Evolutionary conservation across 164 flowering plant species (phyloP), one percentile per base, ranked within the genome.

Genomic region (Cinnamomum chago): DNA sequence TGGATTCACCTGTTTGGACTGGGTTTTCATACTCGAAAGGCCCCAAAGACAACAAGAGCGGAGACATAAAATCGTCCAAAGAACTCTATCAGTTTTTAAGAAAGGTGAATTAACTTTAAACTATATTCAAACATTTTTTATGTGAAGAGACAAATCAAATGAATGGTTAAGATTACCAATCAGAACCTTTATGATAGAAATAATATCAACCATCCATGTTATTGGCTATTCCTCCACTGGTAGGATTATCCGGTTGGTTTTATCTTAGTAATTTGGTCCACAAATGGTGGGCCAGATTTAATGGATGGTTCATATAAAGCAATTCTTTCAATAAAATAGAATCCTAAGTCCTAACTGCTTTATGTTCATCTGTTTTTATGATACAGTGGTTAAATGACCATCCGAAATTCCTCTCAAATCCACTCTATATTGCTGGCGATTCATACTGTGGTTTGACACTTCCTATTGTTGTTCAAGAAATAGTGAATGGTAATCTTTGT

Each of bases 371-470:
- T 18, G 4, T 17, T 14, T 14, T 60, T 30, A 9, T 70, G 3
- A 3, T 71, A 76, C 77, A 83, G 85, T 83, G 85, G 85, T 50
- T 81, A 40, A 14, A 25, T 3, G 55, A 51, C 23, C 73, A 80
- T 18, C 78, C 81, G 0, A 62, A 80, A 17, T 80, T 78, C 65
- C 71, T 76, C 27, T 66, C 72, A 3, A 78, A 84, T 60, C 83
- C 82, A 18, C 20, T 84, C 50, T 84, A 80, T 67, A 6, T 84
- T 15, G 77, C 72, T 4, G 84, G 83, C 40, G 82, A 80, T 74
- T 84, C 86, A 2, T 84, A 80, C 62, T 65, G 79, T n/a, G 86
- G 86, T 58, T 58, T 78, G 0, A 76, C 35, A 20, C 15, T 74
- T 47, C 86, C 86, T 2, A 17, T 80, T 22, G n/a, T 35, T 6